A percentile compares a stretch with the other conserved stretches of the same genome.
Evolutionary conservation across 371 early-diverging fungal species (phyloP).

Genomic region (Haplosporangium sp.): DNA sequence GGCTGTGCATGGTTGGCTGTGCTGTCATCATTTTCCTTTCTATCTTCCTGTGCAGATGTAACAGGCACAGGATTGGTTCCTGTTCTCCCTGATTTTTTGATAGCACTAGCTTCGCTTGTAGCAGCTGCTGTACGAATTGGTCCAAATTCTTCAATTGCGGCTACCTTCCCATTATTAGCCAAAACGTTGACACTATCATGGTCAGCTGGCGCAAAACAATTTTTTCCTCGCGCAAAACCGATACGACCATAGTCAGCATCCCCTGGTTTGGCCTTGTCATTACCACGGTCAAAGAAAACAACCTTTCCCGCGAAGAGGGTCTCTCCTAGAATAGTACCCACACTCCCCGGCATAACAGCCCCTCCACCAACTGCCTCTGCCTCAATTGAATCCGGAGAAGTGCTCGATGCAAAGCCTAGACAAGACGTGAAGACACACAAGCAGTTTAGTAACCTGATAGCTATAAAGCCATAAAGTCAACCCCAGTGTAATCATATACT

Average conservation of each 20-base stretch:
- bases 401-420: constrained; percentile 50
- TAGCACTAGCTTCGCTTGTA: constrained; percentile 20
- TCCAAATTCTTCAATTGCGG: constrained; percentile 5
- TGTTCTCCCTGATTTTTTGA: constrained; percentile 1
- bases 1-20: constrained; percentile 15
- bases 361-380: constrained; percentile 33
- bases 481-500: not conserved
- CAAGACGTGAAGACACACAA: too few relatives aligned
- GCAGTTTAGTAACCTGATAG: too few relatives aligned
- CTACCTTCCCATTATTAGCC: constrained; percentile 26
- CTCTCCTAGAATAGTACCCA: constrained; percentile 58
- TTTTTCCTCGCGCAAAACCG: constrained; percentile 42
- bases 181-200: constrained; percentile 37
- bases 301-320: constrained; percentile 58
- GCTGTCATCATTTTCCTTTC: not conserved
- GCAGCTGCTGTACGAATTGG: constrained; percentile 28
- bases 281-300: constrained; percentile 58
- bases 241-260: constrained; percentile 48
- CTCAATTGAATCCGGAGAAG: constrained; percentile 33
- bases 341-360: constrained; percentile 43
- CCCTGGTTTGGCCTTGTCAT: constrained; percentile 26
- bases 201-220: constrained; percentile 41
- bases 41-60: not conserved
- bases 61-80: not conserved
- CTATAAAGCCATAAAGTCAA: too few relatives aligned